These are phyloP conservation scores for Suillus occidentalis DNA, from an alignment of 768 basidiomycete species.

Conservation along the genomic window DNA sequence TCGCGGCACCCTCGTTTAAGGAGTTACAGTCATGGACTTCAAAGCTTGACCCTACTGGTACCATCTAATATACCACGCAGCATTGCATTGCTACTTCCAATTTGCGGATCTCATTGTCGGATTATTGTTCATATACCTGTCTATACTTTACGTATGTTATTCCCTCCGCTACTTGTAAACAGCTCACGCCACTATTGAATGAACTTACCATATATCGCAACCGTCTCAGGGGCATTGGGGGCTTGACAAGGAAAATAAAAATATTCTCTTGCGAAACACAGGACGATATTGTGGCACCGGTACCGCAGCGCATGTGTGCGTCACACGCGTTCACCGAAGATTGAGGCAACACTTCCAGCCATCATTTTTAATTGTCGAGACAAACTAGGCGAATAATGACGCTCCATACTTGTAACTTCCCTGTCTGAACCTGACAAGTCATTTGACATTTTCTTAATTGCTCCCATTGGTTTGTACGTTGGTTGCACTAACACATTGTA, in stretches of 20 bases:
- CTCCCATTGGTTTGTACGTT: neutral
- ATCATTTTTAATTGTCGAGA: neutral
- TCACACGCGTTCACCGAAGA: slow-evolving; percentile 1
- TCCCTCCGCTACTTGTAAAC: slow-evolving; percentile 1
- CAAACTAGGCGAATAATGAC: neutral
- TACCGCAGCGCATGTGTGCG: neutral
- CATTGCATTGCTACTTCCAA: neutral
- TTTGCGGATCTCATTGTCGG: slow-evolving; percentile 3
- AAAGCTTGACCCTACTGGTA: slow-evolving; percentile 81
- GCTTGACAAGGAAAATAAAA: neutral
- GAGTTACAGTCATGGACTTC: slow-evolving; percentile 84
- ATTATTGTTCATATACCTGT: slow-evolving; percentile 24
- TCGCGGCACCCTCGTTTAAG: slow-evolving; percentile 78
- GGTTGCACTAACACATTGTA: neutral
- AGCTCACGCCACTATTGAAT: neutral
- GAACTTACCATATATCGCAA: neutral
- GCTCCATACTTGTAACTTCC: neutral
- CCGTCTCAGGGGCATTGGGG: neutral
- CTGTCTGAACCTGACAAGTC: neutral
- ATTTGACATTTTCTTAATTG: neutral
- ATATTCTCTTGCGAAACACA: neutral
- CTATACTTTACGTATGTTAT: slow-evolving; percentile 27
- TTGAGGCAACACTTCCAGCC: neutral
- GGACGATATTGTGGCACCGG: neutral
- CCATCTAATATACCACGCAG: slow-evolving; percentile 38